These are phyloP conservation scores for Waltergamsia citrina DNA, from an alignment of 2,329 filamentous ascomycete genomes.

Conservation along the genomic window DNA sequence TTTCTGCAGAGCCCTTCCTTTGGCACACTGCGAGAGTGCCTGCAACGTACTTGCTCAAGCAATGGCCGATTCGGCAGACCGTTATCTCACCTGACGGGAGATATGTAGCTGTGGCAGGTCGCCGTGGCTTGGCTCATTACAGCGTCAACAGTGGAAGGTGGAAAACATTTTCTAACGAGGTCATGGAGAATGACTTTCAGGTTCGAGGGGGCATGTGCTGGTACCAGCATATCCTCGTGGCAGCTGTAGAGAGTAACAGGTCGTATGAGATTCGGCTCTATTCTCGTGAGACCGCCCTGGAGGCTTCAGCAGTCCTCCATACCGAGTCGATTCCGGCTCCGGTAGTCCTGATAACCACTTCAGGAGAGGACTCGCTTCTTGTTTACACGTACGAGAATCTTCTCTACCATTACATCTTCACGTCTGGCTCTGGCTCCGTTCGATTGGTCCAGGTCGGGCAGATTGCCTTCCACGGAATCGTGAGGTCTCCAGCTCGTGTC, in stretches of 20 bases:
- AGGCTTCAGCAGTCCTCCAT: slow-evolving; percentile 64
- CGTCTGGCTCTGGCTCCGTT: slow-evolving; percentile 57
- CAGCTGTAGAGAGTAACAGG: slow-evolving; percentile 78
- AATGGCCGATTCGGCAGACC: slow-evolving; percentile 86
- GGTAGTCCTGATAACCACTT: slow-evolving; percentile 81
- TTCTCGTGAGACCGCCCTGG: slow-evolving; percentile 74
- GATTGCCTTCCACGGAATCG: slow-evolving; percentile 94
- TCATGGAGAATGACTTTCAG: slow-evolving; percentile 80
- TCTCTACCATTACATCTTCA: slow-evolving; percentile 89
- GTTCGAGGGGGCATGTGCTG: slow-evolving; percentile 97
- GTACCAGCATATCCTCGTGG: slow-evolving; percentile 92
- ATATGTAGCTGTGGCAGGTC: slow-evolving; percentile 93
- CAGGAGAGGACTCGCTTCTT: slow-evolving; percentile 86
- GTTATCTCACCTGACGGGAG: slow-evolving; percentile 86
- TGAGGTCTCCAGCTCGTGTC: slow-evolving; percentile 84
- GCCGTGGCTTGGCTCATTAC: slow-evolving; percentile 87
- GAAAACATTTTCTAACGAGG: slow-evolving; percentile 83
- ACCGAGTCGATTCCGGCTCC: slow-evolving; percentile 71
- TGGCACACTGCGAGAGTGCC: slow-evolving; percentile 93
- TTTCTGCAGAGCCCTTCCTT: slow-evolving; percentile 85
- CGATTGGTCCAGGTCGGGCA: slow-evolving; percentile 89
- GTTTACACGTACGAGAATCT: slow-evolving; percentile 97
- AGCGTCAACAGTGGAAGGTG: slow-evolving; percentile 89
- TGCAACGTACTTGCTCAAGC: slow-evolving; percentile 72
- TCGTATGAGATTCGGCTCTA: slow-evolving; percentile 86